Percentiles rank a stretch among this genome's conserved stretches.
These are phyloP conservation scores for Spathaspora hagerdaliae DNA, from an alignment of 805 yeast genomes.

Conservation along the genomic window DNA sequence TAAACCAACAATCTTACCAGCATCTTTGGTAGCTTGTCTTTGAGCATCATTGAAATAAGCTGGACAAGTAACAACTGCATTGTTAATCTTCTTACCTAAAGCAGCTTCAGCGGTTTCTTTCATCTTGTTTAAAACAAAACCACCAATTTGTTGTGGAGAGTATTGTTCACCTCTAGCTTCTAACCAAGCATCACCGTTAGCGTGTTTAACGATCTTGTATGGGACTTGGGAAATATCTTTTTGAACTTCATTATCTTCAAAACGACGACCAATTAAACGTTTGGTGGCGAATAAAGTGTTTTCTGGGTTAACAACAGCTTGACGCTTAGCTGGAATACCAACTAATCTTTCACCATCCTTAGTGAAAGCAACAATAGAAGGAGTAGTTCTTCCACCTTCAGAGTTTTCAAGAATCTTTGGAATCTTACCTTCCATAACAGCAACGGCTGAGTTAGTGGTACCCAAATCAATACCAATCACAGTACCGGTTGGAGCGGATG, in stretches of 20 bases:
- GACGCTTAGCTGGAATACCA: conserved; percentile 95
- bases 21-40: conserved; percentile 93
- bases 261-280: conserved; percentile 91
- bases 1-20: conserved; percentile 95
- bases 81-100: conserved; percentile 80
- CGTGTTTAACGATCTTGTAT: conserved; percentile 83
- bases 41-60: conserved; percentile 90
- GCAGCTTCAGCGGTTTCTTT: conserved; percentile 96
- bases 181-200: conserved; percentile 95
- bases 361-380: conserved; percentile 93
- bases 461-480: conserved; percentile 87
- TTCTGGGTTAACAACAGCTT: conserved; percentile 90
- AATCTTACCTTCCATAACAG: conserved; percentile 71
- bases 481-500: conserved; percentile 40
- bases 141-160: conserved; percentile 96
- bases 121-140: conserved; percentile 91
- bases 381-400: conserved; percentile 77
- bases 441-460: conserved; percentile 88
- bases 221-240: conserved; percentile 86
- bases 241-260: conserved; percentile 85
- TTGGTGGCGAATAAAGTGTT: conserved; percentile 94
- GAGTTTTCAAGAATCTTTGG: conserved; percentile 78
- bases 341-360: conserved; percentile 87
- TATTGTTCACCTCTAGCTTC: conserved; percentile 83
- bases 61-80: conserved; percentile 90